Conservation (phyloP, 1,284 basidiomycete genomes). For the Spongiforma sp. region DNA sequence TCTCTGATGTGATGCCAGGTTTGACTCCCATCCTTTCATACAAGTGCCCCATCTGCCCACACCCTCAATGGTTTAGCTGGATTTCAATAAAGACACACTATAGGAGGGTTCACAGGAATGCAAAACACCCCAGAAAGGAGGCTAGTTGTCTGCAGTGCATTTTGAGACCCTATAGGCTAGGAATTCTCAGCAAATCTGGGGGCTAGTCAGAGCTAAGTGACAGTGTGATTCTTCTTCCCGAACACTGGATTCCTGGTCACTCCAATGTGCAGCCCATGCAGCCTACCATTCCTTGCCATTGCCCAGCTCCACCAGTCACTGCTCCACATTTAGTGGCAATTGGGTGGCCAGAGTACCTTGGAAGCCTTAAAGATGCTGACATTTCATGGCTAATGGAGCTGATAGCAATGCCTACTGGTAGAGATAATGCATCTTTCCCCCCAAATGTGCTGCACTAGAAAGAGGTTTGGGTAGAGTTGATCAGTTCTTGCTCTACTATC, state of each 20-base stretch:
- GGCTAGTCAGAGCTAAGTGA: neutral
- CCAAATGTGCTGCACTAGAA: neutral
- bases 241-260: neutral
- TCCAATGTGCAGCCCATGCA: too few species aligned
- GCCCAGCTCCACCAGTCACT: too few species aligned
- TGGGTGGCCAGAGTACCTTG: neutral
- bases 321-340: neutral
- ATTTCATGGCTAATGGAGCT: neutral
- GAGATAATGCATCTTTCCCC: neutral
- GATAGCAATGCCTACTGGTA: neutral
- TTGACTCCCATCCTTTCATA: neutral
- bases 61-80: neutral
- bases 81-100: neutral
- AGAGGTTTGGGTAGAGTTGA: neutral
- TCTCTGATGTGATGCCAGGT: neutral
- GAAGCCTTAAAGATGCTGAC: neutral
- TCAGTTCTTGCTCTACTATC: neutral
- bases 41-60: neutral
- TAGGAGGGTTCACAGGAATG: neutral
- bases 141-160: neutral
- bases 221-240: neutral
- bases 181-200: neutral
- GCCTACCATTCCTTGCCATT: too few species aligned
- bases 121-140: neutral
- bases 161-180: neutral